Evolutionary conservation across 495 filamentous ascomycete genomes (phyloP).

Genomic region (Cryomyces antarcticus): DNA sequence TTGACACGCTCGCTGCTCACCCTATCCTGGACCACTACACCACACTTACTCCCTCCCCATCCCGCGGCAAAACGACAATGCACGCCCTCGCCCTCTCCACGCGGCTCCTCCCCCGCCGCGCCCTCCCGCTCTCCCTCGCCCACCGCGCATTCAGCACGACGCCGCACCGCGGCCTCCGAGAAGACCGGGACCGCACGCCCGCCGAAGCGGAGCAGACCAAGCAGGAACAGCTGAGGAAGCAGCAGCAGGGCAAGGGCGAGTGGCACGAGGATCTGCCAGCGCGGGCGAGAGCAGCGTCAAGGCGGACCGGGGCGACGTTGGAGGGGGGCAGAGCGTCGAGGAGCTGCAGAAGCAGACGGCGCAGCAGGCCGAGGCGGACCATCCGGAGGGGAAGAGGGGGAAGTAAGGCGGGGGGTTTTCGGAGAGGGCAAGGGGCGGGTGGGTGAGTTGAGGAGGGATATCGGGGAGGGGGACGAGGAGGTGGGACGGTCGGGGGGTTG

Average conservation of each 20-base stretch:
- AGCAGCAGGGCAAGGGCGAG: neutral
- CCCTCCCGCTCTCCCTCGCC: neutral
- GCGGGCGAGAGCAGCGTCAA: conserved; percentile 9
- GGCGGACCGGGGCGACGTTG: conserved; percentile 14
- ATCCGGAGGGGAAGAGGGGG: conserved; percentile 1
- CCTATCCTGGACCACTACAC: no score
- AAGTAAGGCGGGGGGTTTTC: neutral
- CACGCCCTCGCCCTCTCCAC: no score
- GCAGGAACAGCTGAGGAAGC: neutral
- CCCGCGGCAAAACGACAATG: no score
- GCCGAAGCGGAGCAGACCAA: conserved; percentile 4
- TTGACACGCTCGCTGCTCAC: no score
- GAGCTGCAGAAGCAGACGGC: conserved; percentile 16
- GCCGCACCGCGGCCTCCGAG: conserved; percentile 8
- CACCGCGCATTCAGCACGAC: conserved; percentile 1
- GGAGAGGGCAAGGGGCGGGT: neutral
- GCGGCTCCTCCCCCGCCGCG: neutral
- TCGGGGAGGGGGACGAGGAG: neutral
- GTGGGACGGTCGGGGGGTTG: neutral
- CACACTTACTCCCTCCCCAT: no score
- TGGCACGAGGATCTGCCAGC: conserved; percentile 6
- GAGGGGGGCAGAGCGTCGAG: conserved; percentile 15
- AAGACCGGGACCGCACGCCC: conserved; percentile 10
- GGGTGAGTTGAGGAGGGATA: neutral
- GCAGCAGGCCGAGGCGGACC: conserved; percentile 11